Evolutionary conservation across 2,329 filamentous ascomycete genomes (phyloP).

Genomic region (Chaetomium sp.): DNA sequence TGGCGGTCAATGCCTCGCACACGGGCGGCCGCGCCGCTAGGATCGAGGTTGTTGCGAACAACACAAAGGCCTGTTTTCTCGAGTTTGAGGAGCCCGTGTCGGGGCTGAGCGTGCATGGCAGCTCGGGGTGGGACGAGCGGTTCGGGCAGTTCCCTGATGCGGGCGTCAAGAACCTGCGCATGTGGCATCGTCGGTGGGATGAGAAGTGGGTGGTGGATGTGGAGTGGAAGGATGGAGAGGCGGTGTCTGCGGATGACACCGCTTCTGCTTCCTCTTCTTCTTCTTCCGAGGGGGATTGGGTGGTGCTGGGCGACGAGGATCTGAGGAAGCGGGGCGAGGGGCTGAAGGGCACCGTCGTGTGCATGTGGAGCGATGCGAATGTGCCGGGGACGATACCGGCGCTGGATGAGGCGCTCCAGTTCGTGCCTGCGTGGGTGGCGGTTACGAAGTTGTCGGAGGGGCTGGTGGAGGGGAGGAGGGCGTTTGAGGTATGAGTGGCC

Average conservation of each 20-base stretch:
- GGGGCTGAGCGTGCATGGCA: slow-evolving; percentile 64
- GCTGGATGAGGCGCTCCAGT: slow-evolving; percentile 76
- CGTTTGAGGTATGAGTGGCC: slow-evolving; percentile 52
- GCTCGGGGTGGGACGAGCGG: slow-evolving; percentile 60
- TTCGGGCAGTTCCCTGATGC: slow-evolving; percentile 65
- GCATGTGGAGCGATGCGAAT: slow-evolving; percentile 89
- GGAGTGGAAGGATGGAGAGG: slow-evolving; percentile 54
- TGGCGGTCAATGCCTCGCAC: slow-evolving; percentile 63
- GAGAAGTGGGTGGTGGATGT: slow-evolving; percentile 76
- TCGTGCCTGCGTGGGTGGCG: slow-evolving; percentile 77
- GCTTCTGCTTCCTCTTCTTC: neutral
- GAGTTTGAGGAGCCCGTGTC: slow-evolving; percentile 69
- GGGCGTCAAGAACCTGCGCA: slow-evolving; percentile 48
- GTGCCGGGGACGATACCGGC: slow-evolving; percentile 72
- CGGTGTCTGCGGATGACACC: neutral
- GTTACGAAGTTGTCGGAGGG: slow-evolving; percentile 76
- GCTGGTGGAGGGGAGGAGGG: slow-evolving; percentile 77
- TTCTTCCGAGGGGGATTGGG: neutral
- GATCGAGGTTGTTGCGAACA: slow-evolving; percentile 68
- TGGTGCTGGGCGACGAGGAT: slow-evolving; percentile 33
- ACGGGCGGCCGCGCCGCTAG: slow-evolving; percentile 53
- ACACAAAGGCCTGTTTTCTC: slow-evolving; percentile 79
- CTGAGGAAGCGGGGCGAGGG: slow-evolving; percentile 39
- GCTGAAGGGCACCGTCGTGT: slow-evolving; percentile 69
- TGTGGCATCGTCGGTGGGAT: slow-evolving; percentile 83